phyloP scores from a whole-genome alignment of 495 filamentous ascomycete species.

The Neurospora terricola region DNA sequence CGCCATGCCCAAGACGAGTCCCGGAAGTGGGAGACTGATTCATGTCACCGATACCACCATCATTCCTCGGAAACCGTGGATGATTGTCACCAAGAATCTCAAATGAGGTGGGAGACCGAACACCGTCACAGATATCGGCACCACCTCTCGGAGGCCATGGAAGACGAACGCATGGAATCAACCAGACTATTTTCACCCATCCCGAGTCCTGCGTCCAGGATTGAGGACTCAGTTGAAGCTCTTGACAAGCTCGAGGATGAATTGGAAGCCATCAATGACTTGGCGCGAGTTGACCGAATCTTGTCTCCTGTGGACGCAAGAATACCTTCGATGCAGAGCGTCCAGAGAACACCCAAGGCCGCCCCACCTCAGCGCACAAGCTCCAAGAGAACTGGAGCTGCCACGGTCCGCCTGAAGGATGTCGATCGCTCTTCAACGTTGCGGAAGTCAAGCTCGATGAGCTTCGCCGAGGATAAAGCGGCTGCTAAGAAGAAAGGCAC shows the following conservation, averaged over 20 bases:
- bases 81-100: background rate
- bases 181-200: constrained; percentile 8
- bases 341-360: background rate
- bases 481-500: constrained; percentile 11
- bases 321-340: background rate
- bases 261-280: constrained; percentile 41
- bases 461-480: constrained; percentile 22
- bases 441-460: constrained; percentile 27
- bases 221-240: constrained; percentile 59
- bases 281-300: constrained; percentile 29
- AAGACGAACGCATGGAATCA: background rate
- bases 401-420: constrained; percentile 16
- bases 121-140: background rate
- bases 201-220: constrained; percentile 40
- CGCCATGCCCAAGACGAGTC: background rate
- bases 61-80: background rate
- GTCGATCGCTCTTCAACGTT: constrained; percentile 17
- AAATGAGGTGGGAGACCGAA: background rate
- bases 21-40: background rate
- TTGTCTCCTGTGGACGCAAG: constrained; percentile 23
- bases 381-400: constrained; percentile 7
- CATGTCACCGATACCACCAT: background rate
- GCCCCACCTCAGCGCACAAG: constrained; percentile 10
- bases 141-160: background rate
- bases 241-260: constrained; percentile 61